A percentile compares a stretch with the other conserved stretches of the same genome.
These are phyloP conservation scores for Populus tomentosa DNA, from an alignment of 441 rosid genomes.

Conservation along the genomic window DNA sequence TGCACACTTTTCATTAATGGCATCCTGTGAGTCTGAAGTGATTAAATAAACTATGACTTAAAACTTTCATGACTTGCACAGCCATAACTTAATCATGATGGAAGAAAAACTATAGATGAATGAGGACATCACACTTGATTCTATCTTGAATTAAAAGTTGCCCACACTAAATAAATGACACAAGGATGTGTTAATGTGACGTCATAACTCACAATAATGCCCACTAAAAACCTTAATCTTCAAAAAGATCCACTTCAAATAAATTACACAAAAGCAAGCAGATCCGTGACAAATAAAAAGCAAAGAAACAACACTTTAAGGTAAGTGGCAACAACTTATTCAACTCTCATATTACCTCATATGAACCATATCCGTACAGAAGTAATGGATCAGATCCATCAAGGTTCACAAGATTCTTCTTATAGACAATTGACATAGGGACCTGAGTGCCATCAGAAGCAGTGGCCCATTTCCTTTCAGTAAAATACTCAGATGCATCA, in stretches of 20 bases:
- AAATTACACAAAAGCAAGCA: neutral
- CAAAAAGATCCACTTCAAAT: neutral
- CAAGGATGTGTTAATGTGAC: neutral
- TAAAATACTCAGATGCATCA: slow-evolving; percentile 70
- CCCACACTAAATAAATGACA: neutral
- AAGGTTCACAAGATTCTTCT: slow-evolving; percentile 66
- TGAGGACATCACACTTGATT: neutral
- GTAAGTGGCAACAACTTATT: neutral
- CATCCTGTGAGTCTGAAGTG: too few species aligned
- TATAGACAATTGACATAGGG: slow-evolving; percentile 77
- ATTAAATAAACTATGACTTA: too few species aligned
- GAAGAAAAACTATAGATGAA: neutral
- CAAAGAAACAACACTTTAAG: neutral
- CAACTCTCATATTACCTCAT: slow-evolving; percentile 59
- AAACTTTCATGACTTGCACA: neutral
- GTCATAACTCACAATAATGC: neutral
- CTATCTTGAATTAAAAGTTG: neutral
- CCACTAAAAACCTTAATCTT: neutral
- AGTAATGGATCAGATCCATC: slow-evolving; percentile 78
- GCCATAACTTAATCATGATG: neutral
- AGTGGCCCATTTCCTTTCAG: slow-evolving; percentile 85
- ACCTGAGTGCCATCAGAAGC: slow-evolving; percentile 81
- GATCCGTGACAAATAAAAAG: neutral
- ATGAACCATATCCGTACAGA: slow-evolving; percentile 93
- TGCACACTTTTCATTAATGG: too few species aligned